phyloP scores from a whole-genome alignment of 306 rosid genomes.

The Prunus persica region Prunus_persica_NCBIv2 NC_034010.1:7622001-7622500 shows the following conservation, averaged over 20 bases:
- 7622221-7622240: conserved; percentile 20
- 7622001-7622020: conserved; percentile 14
- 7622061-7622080: background rate
- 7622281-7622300: conserved; percentile 37
- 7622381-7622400: conserved; percentile 88
- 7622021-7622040: conserved; percentile 21
- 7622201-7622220: conserved; percentile 29
- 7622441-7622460: conserved; percentile 7
- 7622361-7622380: conserved; percentile 91
- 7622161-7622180: background rate
- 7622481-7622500: conserved; percentile 1
- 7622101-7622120: background rate
- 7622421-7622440: conserved; percentile 94
- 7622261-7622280: conserved; percentile 36
- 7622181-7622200: background rate
- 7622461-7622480: conserved; percentile 9
- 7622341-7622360: conserved; percentile 94
- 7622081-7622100: background rate
- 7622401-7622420: conserved; percentile 81
- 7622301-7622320: conserved; percentile 52
- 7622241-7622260: conserved; percentile 47
- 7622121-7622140: background rate
- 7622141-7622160: background rate
- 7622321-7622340: conserved; percentile 88
- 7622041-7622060: conserved; percentile 38